Percentiles rank a stretch among this genome's conserved stretches.
These are phyloP conservation scores for Fonsecaea multimorphosa DNA, from an alignment of 2,329 filamentous ascomycete genomes.

Conservation along the genomic window DNA sequence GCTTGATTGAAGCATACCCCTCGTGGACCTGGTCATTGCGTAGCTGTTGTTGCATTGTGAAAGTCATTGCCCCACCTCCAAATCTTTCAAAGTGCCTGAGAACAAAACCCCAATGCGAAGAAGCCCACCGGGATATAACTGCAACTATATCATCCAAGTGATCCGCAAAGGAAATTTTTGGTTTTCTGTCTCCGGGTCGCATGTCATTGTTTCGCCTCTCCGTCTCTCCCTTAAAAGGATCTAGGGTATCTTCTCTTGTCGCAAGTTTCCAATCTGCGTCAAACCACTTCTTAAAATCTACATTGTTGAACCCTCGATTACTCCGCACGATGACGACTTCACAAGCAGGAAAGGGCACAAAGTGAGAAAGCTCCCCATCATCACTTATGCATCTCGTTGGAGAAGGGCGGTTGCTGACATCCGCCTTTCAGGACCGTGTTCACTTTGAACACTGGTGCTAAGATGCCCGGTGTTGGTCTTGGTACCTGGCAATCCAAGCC, in stretches of 20 bases:
- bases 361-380: constrained; percentile 24
- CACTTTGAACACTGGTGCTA: constrained; percentile 49
- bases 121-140: constrained; percentile 32
- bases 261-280: constrained; percentile 8
- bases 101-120: neutral
- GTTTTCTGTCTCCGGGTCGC: constrained; percentile 15
- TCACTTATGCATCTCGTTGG: neutral
- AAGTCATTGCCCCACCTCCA: constrained; percentile 19
- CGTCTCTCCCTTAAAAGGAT: constrained; percentile 21
- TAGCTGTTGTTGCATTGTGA: constrained; percentile 21
- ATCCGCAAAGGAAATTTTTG: constrained; percentile 11
- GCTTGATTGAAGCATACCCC: constrained; percentile 11
- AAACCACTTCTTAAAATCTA: constrained; percentile 7
- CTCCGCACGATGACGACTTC: constrained; percentile 32
- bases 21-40: constrained; percentile 17
- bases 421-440: constrained; percentile 37
- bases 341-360: constrained; percentile 36
- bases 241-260: constrained; percentile 20
- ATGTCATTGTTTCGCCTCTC: constrained; percentile 28
- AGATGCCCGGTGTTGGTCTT: constrained; percentile 68
- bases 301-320: constrained; percentile 13
- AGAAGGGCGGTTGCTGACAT: constrained; percentile 11
- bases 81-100: constrained; percentile 2
- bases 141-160: constrained; percentile 26
- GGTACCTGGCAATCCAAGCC: constrained; percentile 80